phyloP scores from a whole-genome alignment of 176 grass and related monocot species.

The Aegilops longissima region DNA sequence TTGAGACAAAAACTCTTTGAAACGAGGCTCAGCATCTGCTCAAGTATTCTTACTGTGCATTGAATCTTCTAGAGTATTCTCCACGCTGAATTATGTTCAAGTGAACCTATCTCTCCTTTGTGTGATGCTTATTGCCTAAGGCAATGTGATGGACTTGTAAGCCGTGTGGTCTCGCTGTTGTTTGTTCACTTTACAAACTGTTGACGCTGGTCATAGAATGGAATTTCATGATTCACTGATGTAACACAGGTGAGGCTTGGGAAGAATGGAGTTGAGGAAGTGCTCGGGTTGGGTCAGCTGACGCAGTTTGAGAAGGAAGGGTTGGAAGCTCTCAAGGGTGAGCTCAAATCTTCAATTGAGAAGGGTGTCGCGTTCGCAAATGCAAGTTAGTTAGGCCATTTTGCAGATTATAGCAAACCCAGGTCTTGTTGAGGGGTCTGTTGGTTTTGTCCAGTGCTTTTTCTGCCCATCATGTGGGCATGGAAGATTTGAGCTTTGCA shows the following conservation, averaged over 20 bases:
- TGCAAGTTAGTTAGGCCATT: conserved; percentile 18
- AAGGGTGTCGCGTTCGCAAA: conserved; percentile 63
- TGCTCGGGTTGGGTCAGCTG: conserved; percentile 34
- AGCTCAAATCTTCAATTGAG: conserved; percentile 71
- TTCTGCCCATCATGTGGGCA: conserved; percentile 29
- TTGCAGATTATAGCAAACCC: conserved; percentile 36
- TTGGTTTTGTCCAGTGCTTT: conserved; percentile 23
- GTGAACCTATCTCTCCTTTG: background rate
- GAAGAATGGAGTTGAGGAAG: conserved; percentile 61
- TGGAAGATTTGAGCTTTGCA: conserved; percentile 19
- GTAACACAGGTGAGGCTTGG: conserved; percentile 70
- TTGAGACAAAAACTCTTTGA: background rate
- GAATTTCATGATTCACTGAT: background rate
- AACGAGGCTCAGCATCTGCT: background rate
- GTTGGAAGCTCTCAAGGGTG: conserved; percentile 65
- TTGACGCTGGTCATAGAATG: background rate
- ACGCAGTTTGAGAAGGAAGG: conserved; percentile 49
- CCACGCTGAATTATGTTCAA: background rate
- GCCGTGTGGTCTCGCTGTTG: background rate
- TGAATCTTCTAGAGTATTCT: background rate
- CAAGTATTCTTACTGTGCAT: background rate
- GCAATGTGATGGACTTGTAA: background rate
- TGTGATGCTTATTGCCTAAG: background rate
- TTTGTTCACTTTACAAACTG: background rate
- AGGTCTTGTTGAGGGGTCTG: conserved; percentile 32